These are phyloP conservation scores for Cladophialophora carrionii DNA, from an alignment of 2,329 filamentous ascomycete species.

Conservation along the genomic window DNA sequence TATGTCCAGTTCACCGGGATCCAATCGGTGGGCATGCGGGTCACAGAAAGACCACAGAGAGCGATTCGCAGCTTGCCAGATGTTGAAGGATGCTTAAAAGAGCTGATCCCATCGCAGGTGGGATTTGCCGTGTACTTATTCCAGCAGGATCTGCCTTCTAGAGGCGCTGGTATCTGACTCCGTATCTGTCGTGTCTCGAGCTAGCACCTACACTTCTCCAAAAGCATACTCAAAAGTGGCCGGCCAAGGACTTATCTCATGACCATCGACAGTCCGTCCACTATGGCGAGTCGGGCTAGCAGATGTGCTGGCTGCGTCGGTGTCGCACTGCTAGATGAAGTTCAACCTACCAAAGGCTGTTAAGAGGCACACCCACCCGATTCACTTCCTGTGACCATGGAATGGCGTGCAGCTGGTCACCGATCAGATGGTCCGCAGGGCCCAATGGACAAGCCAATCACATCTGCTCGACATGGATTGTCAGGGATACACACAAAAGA, in stretches of 20 bases:
- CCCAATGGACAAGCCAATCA: conserved; percentile 17
- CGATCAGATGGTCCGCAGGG: conserved; percentile 11
- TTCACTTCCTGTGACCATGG: conserved; percentile 3
- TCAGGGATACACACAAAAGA: not conserved
- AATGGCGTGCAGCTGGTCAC: conserved; percentile 23
- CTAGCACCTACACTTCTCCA: conserved; percentile 10
- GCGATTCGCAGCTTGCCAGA: not conserved
- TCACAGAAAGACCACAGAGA: not conserved
- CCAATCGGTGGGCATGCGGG: conserved; percentile 3
- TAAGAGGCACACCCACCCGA: conserved; percentile 19
- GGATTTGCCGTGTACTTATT: conserved; percentile 20
- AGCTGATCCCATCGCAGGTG: conserved; percentile 13
- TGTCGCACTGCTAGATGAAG: conserved; percentile 7
- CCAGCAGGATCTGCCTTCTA: conserved; percentile 10
- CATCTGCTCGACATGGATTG: not conserved
- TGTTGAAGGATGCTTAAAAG: conserved; percentile 15
- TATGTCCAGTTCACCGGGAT: not conserved
- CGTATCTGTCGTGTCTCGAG: conserved; percentile 18
- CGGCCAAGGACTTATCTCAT: conserved; percentile 20
- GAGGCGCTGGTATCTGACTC: conserved; percentile 17
- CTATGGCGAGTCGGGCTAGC: conserved; percentile 27
- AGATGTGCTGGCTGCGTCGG: conserved; percentile 3
- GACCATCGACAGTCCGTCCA: conserved; percentile 22
- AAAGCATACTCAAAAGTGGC: conserved; percentile 21
- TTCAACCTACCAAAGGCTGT: conserved; percentile 10